phyloP scores from a whole-genome alignment of 2,329 filamentous ascomycete genomes.

The Aspergillus fructus region DNA sequence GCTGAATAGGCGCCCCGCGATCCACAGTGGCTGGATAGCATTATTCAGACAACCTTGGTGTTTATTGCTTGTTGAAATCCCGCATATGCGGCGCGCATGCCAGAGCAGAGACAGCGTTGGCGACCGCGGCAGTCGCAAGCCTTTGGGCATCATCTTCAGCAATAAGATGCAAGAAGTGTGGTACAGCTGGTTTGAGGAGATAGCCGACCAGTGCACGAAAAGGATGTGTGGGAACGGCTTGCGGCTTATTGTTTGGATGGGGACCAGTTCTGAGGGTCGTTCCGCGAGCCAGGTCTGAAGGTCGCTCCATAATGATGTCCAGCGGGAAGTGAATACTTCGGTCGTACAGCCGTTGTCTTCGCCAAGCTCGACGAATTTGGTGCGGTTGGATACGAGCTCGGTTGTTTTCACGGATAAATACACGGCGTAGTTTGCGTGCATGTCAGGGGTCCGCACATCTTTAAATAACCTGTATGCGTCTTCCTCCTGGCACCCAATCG shows the following conservation, averaged over 20 bases:
- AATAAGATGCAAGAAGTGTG: constrained; percentile 57
- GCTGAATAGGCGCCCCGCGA: constrained; percentile 56
- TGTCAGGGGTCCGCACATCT: constrained; percentile 46
- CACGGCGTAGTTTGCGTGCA: constrained; percentile 61
- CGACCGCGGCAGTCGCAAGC: constrained; percentile 19
- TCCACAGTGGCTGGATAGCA: constrained; percentile 58
- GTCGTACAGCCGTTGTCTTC: constrained; percentile 47
- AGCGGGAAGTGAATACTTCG: constrained; percentile 44
- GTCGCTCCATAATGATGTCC: constrained; percentile 51
- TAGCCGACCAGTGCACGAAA: constrained; percentile 55
- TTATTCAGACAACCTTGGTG: constrained; percentile 59
- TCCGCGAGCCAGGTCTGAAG: constrained; percentile 50
- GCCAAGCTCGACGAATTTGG: constrained; percentile 50
- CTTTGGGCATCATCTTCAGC: constrained; percentile 46
- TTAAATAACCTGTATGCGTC: constrained; percentile 41
- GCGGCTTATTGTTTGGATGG: constrained; percentile 45
- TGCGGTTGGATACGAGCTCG: constrained; percentile 52
- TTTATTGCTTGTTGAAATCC: constrained; percentile 56
- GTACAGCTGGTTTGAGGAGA: constrained; percentile 58
- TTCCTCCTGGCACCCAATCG: constrained; percentile 37
- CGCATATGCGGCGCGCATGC: constrained; percentile 58
- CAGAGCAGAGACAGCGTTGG: constrained; percentile 47
- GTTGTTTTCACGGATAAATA: constrained; percentile 56
- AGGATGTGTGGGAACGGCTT: constrained; percentile 54
- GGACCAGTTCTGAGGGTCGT: constrained; percentile 49